Percentiles rank a stretch among this genome's conserved stretches.
Evolutionary conservation across 495 filamentous ascomycete species (phyloP).

Genomic region (Penicillium cataractarum): DNA sequence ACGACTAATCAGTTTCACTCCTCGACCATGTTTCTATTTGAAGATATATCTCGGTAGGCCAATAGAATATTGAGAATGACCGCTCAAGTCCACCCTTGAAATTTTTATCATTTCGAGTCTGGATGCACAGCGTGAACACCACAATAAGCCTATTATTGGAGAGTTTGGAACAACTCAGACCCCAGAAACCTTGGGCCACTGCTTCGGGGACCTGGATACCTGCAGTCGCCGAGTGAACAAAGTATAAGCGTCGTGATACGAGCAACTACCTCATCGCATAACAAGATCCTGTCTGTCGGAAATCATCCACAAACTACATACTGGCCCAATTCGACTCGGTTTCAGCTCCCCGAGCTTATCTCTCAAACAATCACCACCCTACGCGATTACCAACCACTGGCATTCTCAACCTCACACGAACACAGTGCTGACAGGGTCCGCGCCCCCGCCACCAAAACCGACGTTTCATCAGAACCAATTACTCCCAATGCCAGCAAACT

Average conservation of each 20-base stretch:
- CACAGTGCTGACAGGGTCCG: conserved; percentile 29
- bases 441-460: not conserved
- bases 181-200: not conserved
- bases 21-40: not conserved
- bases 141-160: not conserved
- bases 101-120: not conserved
- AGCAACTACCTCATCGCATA: not conserved
- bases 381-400: not conserved
- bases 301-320: not conserved
- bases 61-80: no score
- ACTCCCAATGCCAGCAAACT: not conserved
- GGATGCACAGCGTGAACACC: not conserved
- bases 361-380: not conserved
- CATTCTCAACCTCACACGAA: conserved; percentile 22
- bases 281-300: not conserved
- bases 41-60: not conserved
- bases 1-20: no score
- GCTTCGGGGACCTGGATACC: conserved; percentile 1
- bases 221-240: not conserved
- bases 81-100: not conserved
- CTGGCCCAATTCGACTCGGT: not conserved
- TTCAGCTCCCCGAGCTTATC: not conserved
- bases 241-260: not conserved
- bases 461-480: not conserved
- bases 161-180: not conserved